A percentile compares a stretch with the other conserved stretches of the same genome.
phyloP scores from a whole-genome alignment of 164 flowering plant species.

The Kalanchoe fedtschenkoi region DNA sequence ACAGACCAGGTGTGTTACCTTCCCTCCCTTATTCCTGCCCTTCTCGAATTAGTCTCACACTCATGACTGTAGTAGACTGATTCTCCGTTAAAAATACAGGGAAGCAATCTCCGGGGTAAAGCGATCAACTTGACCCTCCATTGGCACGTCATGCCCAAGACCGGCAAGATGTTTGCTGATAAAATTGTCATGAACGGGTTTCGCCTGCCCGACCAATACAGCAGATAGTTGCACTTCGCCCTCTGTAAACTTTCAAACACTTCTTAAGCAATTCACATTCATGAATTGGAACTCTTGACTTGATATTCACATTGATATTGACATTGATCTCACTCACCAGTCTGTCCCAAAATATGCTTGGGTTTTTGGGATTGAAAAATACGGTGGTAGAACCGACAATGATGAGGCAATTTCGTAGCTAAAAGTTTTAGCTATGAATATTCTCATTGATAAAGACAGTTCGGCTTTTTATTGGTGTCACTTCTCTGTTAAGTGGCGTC shows the following conservation, averaged over 20 bases:
- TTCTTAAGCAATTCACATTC: not conserved
- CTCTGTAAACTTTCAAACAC: too few species aligned
- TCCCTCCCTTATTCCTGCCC: not conserved
- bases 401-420: too few species aligned
- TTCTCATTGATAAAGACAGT: too few species aligned
- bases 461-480: too few species aligned
- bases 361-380: too few species aligned
- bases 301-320: too few species aligned
- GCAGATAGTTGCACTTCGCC: conserved; percentile 54
- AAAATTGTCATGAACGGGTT: conserved; percentile 73
- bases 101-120: conserved; percentile 71
- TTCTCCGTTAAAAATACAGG: conserved; percentile 27
- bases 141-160: conserved; percentile 98
- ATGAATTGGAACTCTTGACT: not conserved
- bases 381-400: too few species aligned
- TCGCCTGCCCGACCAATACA: conserved; percentile 61
- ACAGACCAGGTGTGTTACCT: conserved; percentile 51
- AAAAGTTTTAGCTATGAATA: too few species aligned
- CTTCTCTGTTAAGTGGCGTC: too few species aligned
- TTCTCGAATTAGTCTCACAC: not conserved
- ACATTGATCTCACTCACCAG: too few species aligned
- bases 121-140: conserved; percentile 74
- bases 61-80: not conserved
- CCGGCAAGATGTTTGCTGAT: conserved; percentile 89
- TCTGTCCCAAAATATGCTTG: too few species aligned